Base-by-base conservation (phyloP, 2,329 filamentous ascomycete species). In the Diaporthe caulivora region DNA sequence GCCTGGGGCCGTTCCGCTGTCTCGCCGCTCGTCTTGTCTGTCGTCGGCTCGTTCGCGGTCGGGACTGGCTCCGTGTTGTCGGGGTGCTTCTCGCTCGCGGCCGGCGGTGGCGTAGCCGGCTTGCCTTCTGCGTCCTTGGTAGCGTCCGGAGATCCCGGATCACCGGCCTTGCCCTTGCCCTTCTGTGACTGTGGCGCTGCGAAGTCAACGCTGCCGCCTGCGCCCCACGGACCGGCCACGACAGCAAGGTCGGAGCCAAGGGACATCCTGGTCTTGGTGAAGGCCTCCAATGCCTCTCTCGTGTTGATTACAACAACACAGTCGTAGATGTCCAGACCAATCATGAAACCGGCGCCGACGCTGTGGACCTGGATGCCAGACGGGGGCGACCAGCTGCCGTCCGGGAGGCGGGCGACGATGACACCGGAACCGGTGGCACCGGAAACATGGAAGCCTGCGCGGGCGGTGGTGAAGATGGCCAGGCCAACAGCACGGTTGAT, bases 251-350 rank as follows among this genome's bases (percentile, higher is more conserved):
- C 94, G 47, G 92, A 92, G 3, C 95, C 95, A 0, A 97, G 83
- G 1, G 93, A 95, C 76, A 94, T 91, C 18, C 94, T 89, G 1
- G 94, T 87, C 73, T 90, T 91, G 74, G 92, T 93, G 81, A 97
- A 97, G 0, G 93, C 93, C 21, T 93, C 90, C 54, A 97, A 85
- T 0, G 94, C 94, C 77, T 93, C 89, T 54, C 89, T 87, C 5
- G 90, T 93, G 83, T 97, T 97, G 82, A 97, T 95, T 47, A 97
- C 93, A 31, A 95, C 91, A 3, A 97, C 94, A 77, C 94, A 97
- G 81, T 97, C 95, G 84, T 97, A 97, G 37, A 97, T 95, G 81
- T 97, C 95, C 17, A 96, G 89, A 17, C 95, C 95, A 1, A 94
- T 90, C 74, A 96, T 87, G 80, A 97, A 94, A 0, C 95, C 95